Conservation (phyloP, 2,329 filamentous ascomycete genomes). For the Hypomyces perniciosus region DNA sequence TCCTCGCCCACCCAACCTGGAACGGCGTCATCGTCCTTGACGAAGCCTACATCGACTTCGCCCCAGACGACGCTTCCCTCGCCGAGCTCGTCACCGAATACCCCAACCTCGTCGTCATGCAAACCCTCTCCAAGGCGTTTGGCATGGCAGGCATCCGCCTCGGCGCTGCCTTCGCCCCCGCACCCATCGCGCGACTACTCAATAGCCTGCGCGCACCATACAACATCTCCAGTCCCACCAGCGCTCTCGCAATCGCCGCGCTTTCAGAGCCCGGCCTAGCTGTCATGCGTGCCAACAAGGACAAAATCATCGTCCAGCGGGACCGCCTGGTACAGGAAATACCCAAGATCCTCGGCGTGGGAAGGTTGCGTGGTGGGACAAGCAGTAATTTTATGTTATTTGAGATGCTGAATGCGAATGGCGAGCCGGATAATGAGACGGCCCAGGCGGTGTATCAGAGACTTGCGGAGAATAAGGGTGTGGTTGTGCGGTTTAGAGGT, state of each 20-base stretch:
- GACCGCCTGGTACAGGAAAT: constrained; percentile 69
- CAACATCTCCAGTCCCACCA: constrained; percentile 86
- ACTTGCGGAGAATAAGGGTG: constrained; percentile 78
- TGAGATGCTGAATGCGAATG: constrained; percentile 70
- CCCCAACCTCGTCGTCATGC: constrained; percentile 95
- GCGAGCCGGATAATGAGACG: constrained; percentile 69
- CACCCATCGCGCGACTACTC: constrained; percentile 68
- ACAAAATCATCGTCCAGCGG: constrained; percentile 68
- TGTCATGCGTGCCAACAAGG: constrained; percentile 65
- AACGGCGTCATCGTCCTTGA: constrained; percentile 92
- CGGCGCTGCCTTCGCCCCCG: constrained; percentile 74
- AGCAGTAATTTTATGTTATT: constrained; percentile 87
- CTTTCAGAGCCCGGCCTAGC: constrained; percentile 61
- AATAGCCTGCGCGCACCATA: constrained; percentile 96
- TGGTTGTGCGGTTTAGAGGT: constrained; percentile 89
- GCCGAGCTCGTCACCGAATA: constrained; percentile 89
- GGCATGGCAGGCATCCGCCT: constrained; percentile 90
- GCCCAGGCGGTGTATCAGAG: constrained; percentile 77
- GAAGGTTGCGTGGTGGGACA: constrained; percentile 70
- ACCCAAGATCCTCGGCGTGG: constrained; percentile 69
- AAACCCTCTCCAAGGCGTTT: constrained; percentile 97
- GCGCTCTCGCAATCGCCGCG: constrained; percentile 69
- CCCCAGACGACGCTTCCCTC: constrained; percentile 66
- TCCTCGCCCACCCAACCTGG: constrained; percentile 85
- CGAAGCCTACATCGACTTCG: constrained; percentile 95